Base-by-base conservation (phyloP, 192 early-diverging fungal genomes). In the Backusella circina region DNA sequence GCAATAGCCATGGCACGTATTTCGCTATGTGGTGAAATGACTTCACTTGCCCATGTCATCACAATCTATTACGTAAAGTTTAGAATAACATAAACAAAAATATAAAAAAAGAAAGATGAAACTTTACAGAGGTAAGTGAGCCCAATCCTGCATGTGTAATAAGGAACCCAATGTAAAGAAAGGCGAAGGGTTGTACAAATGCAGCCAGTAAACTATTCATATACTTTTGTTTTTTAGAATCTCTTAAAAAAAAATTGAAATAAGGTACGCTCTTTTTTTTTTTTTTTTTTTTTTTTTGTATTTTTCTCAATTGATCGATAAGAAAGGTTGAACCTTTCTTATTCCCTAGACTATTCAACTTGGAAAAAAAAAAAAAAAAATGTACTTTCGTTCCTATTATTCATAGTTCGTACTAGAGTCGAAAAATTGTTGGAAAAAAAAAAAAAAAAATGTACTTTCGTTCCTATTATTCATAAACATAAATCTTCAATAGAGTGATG, bases 11-110 rank as follows among this genome's bases (percentile, higher is more conserved):
- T 73, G 1, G 77, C 81, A 70, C 77, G 64, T 1, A 76, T 38
- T 44, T 83, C 81, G 2, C 65, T 66, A 67, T 73, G 76, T 6
- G 70, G 39, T 1, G 70, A 67, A 7, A 83, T 75, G 26, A 77
- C 73, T 32, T 83, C 81, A 38, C 70, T 83, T 21, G 77, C 75
- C 77, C 77, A 83, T 38, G 81, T 83, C 81, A 83, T 83, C 0
- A 83, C 72, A 35, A 83, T 70, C 81, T 83, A 57, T 6, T 15
- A 3, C 12, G 7, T 30, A 31, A 54, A 26, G 3, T 7, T 47
- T 47, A 57, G 51, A 26, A 23, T 8, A 28, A 35, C 1, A 30
- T 71, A 71, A 8, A 12, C 21, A 4, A 67, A n/a, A 3, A 41
- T 5, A 9, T 21, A 51, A 54, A 31, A 31, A 35, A 0, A 61